phyloP scores from a whole-genome alignment of 2,329 filamentous ascomycete species.

The Trichoderma semiorbis region DNA sequence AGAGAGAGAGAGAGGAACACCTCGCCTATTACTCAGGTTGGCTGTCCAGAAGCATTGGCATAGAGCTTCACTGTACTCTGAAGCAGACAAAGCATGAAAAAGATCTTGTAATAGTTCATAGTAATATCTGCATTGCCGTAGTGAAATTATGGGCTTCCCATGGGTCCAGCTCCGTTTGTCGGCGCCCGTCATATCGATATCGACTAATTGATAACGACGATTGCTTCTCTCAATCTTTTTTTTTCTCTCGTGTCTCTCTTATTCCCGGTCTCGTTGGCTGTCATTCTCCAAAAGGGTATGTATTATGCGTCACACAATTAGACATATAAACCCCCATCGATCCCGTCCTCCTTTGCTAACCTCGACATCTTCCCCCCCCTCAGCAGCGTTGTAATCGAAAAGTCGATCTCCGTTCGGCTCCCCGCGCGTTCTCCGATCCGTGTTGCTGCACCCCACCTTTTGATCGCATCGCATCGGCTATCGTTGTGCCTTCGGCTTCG shows the following conservation, averaged over 20 bases:
- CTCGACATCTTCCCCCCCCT: background rate
- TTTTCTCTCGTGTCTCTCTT: background rate
- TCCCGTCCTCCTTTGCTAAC: background rate
- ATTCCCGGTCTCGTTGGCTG: background rate
- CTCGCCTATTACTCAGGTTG: background rate
- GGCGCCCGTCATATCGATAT: background rate
- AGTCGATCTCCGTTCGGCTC: conserved; percentile 18
- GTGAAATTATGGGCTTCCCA: background rate
- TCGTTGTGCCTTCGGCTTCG: background rate
- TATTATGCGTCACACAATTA: background rate
- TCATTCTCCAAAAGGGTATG: background rate
- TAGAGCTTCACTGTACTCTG: background rate
- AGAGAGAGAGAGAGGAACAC: background rate
- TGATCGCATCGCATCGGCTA: conserved; percentile 9
- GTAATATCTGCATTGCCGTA: background rate
- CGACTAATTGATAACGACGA: conserved; percentile 1
- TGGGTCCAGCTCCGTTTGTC: conserved; percentile 13
- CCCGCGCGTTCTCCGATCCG: conserved; percentile 17
- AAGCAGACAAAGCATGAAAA: background rate
- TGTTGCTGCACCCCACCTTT: conserved; percentile 13
- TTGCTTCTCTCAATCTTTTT: background rate
- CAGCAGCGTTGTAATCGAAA: background rate
- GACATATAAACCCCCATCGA: background rate
- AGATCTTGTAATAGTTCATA: background rate
- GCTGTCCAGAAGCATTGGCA: background rate